phyloP scores from a whole-genome alignment of 306 rosid genomes.

The Lathyrus oleraceus region DNA sequence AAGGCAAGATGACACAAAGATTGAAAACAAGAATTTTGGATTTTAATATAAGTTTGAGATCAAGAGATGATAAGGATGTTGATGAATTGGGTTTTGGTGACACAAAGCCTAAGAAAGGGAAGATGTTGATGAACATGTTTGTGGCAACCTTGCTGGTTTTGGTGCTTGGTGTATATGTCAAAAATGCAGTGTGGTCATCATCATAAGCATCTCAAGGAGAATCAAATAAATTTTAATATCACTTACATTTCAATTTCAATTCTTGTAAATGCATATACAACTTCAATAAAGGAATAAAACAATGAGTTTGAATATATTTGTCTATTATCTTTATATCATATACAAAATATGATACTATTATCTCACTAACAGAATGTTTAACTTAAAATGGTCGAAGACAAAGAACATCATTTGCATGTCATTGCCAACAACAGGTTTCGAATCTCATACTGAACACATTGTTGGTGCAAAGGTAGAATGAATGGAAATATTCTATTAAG shows the following conservation, averaged over 20 bases:
- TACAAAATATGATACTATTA: background rate
- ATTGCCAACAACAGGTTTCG: too few relatives aligned
- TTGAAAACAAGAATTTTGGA: constrained; percentile 30
- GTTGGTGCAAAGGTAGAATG: too few relatives aligned
- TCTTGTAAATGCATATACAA: constrained; percentile 17
- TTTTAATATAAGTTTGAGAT: constrained; percentile 18
- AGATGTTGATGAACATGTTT: constrained; percentile 41
- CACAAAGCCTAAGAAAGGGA: constrained; percentile 29
- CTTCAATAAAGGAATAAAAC: constrained; percentile 27
- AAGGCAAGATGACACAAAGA: constrained; percentile 5
- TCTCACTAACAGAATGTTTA: too few relatives aligned
- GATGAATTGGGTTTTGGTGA: background rate
- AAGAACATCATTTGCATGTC: too few relatives aligned
- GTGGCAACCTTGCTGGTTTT: constrained; percentile 40
- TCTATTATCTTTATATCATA: background rate
- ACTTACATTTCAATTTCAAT: too few relatives aligned
- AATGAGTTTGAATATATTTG: background rate
- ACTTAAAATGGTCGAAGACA: too few relatives aligned
- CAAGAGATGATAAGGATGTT: constrained; percentile 17
- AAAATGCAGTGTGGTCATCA: constrained; percentile 26
- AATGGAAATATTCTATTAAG: too few relatives aligned
- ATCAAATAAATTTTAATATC: too few relatives aligned
- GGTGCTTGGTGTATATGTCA: constrained; percentile 43
- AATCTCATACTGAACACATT: too few relatives aligned
- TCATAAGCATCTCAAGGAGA: constrained; percentile 12